Percentiles rank a stretch among this genome's conserved stretches.
Conservation (phyloP, 169 alveolate species). For the Plasmodium vivax region DNA sequence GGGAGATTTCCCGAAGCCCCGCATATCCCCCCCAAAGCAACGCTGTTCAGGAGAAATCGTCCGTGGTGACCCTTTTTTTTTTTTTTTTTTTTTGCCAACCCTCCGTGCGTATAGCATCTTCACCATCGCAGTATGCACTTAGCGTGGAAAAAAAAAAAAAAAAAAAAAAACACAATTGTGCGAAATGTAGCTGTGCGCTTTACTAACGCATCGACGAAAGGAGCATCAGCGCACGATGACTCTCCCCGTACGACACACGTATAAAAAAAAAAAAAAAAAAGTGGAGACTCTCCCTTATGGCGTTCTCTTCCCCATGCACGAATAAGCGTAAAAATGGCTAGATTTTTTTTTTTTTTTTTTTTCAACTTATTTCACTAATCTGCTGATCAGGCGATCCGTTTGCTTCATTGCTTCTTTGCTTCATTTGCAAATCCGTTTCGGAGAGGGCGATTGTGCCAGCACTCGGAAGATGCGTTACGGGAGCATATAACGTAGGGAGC, state of each 20-base stretch:
- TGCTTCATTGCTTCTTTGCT: background rate
- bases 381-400: background rate
- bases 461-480: background rate
- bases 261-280: too few relatives aligned
- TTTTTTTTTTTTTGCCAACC: background rate
- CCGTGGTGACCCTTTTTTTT: background rate
- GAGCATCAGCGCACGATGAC: background rate
- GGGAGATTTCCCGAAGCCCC: background rate
- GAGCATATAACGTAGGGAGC: background rate
- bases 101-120: background rate
- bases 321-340: background rate
- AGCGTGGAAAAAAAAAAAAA: background rate
- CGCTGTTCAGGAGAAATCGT: background rate
- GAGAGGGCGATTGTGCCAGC: background rate
- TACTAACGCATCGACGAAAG: background rate
- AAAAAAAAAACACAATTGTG: background rate
- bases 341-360: background rate
- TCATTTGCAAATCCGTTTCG: background rate
- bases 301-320: background rate
- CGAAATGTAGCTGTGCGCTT: background rate
- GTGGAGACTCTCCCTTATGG: background rate
- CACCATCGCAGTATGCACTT: background rate
- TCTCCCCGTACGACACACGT: background rate
- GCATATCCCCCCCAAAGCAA: background rate
- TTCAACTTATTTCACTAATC: background rate